These are phyloP conservation scores for Dictyostelium purpureum DNA, from an alignment of 78 protist species.

Conservation along the genomic window DNA sequence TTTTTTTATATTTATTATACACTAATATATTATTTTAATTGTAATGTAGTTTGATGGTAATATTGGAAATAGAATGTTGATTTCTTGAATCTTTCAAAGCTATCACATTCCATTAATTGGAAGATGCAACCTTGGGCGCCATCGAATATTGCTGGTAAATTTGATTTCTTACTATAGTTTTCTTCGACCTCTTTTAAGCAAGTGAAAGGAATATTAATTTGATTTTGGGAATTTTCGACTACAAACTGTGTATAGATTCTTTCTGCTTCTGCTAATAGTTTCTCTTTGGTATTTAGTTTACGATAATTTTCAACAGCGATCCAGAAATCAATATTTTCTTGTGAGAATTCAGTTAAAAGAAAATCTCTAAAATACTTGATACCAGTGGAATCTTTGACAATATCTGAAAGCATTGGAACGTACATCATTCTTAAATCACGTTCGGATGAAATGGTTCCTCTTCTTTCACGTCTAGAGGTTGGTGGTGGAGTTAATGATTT, in stretches of 20 bases:
- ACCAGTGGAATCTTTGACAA: neutral
- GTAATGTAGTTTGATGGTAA: neutral
- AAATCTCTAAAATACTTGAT: constrained; percentile 34
- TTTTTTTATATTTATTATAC: neutral
- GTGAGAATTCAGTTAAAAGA: constrained; percentile 47
- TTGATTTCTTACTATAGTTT: neutral
- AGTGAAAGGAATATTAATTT: constrained; percentile 41
- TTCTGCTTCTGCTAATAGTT: neutral
- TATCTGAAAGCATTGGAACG: neutral
- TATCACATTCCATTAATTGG: constrained; percentile 60
- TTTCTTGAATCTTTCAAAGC: constrained; percentile 69
- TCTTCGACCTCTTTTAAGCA: constrained; percentile 29
- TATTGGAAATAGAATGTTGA: constrained; percentile 3
- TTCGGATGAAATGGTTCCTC: constrained; percentile 58
- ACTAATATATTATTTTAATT: too few relatives aligned
- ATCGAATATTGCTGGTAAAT: constrained; percentile 15
- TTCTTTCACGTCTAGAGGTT: constrained; percentile 3
- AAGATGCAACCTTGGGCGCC: constrained; percentile 42
- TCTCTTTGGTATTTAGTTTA: neutral
- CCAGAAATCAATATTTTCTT: constrained; percentile 64
- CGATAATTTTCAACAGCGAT: constrained; percentile 2
- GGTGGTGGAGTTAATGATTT: neutral
- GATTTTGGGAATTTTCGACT: constrained; percentile 6
- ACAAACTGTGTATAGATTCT: constrained; percentile 22
- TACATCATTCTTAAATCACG: constrained; percentile 24